Conservation (phyloP, 768 basidiomycete species). For the Nidularia pulvinata region DNA sequence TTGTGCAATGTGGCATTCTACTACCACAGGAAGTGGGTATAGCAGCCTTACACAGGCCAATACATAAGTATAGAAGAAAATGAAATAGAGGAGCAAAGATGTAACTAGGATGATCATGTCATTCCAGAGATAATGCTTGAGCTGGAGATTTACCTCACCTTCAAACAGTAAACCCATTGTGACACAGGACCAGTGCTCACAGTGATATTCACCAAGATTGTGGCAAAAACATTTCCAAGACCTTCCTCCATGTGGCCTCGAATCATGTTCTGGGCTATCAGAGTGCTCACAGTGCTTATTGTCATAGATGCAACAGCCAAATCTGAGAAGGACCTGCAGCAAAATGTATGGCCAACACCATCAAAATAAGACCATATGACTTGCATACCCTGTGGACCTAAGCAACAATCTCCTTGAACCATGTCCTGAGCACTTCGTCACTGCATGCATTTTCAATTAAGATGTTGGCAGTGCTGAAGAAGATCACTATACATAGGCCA, state of each 20-base stretch:
- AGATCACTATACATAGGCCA: conserved; percentile 58
- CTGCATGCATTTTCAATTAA: conserved; percentile 74
- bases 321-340: conserved; percentile 65
- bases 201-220: not conserved
- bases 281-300: conserved; percentile 67
- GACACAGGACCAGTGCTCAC: conserved; percentile 79
- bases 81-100: too few relatives aligned
- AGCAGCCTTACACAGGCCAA: too few relatives aligned
- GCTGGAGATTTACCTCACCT: conserved; percentile 78
- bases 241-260: conserved; percentile 82
- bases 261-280: conserved; percentile 80
- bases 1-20: too few relatives aligned
- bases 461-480: conserved; percentile 69
- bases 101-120: too few relatives aligned
- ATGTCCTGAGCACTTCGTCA: conserved; percentile 73
- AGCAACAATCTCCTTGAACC: conserved; percentile 64
- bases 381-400: conserved; percentile 65
- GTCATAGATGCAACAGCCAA: conserved; percentile 79
- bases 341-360: not conserved
- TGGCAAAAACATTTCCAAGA: conserved; percentile 26
- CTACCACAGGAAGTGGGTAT: too few relatives aligned
- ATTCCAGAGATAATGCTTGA: conserved; percentile 57
- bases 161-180: conserved; percentile 84
- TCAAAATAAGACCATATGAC: not conserved
- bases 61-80: too few relatives aligned